A percentile compares a stretch with the other conserved stretches of the same genome.
These are phyloP conservation scores for Acer negundo DNA, from an alignment of 345 rosid genomes.

Conservation along the genomic window DNA sequence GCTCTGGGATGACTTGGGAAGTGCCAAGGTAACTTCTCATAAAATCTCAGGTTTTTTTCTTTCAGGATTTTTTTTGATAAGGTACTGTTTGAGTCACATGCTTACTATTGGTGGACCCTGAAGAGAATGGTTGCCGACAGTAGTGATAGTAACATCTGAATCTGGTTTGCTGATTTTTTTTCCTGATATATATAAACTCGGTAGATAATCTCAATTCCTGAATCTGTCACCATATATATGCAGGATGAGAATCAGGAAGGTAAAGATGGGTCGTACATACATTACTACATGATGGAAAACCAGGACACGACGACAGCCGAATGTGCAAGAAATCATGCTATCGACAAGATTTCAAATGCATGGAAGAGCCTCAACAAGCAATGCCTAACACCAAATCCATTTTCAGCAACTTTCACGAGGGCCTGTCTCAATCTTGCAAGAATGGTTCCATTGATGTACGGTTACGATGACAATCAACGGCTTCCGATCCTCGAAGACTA, in stretches of 20 bases:
- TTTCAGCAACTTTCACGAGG: slow-evolving; percentile 33
- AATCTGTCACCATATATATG: not conserved
- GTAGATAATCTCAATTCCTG: too few species aligned
- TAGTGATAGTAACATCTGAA: too few species aligned
- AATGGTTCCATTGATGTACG: slow-evolving; percentile 59
- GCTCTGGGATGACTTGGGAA: slow-evolving; percentile 68
- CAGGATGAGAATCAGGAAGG: slow-evolving; percentile 64
- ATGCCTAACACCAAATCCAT: slow-evolving; percentile 36
- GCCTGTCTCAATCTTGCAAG: slow-evolving; percentile 54
- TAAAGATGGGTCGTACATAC: slow-evolving; percentile 58
- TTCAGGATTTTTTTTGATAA: too few species aligned
- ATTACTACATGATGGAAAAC: slow-evolving; percentile 50
- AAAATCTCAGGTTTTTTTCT: too few species aligned
- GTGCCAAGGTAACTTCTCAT: slow-evolving; percentile 43
- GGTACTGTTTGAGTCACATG: too few species aligned
- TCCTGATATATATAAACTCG: too few species aligned
- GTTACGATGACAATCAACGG: slow-evolving; percentile 36
- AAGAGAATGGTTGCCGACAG: too few species aligned
- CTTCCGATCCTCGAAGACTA: slow-evolving; percentile 46
- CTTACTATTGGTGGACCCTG: too few species aligned
- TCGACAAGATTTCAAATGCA: slow-evolving; percentile 40
- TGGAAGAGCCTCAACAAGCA: slow-evolving; percentile 61
- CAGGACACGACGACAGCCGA: slow-evolving; percentile 28
- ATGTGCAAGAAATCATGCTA: slow-evolving; percentile 37
- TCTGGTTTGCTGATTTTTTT: too few species aligned